A percentile compares a stretch with the other conserved stretches of the same genome.
Evolutionary conservation across 192 early-diverging fungal species (phyloP).

Genomic region (Martensiomyces pterosporus): DNA sequence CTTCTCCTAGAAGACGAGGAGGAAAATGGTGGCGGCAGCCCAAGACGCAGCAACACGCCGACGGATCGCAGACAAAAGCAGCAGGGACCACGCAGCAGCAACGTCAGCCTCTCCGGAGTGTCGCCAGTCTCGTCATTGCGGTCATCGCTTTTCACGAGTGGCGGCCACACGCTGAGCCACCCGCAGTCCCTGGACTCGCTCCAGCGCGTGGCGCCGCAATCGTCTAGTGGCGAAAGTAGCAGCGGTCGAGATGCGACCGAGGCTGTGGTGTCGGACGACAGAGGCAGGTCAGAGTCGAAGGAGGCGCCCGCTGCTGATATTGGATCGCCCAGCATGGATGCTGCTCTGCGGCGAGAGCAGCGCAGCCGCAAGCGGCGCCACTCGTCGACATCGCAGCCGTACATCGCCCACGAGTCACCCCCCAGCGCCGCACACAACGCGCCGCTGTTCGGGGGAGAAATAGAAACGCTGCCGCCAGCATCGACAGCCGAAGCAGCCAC

Average conservation of each 20-base stretch:
- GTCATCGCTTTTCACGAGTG: slow-evolving; percentile 22
- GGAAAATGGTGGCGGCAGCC: slow-evolving; percentile 1
- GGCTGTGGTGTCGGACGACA: background rate
- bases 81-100: background rate
- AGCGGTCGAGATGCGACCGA: too few species aligned
- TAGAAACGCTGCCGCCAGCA: background rate
- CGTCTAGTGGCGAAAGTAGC: background rate
- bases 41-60: slow-evolving; percentile 7
- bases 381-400: too few species aligned
- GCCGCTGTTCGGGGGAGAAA: too few species aligned
- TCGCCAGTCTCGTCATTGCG: slow-evolving; percentile 49
- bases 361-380: slow-evolving; percentile 33
- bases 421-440: too few species aligned
- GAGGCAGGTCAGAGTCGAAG: background rate
- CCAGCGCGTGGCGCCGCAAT: background rate
- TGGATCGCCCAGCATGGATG: slow-evolving; percentile 20
- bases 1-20: slow-evolving; percentile 23
- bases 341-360: slow-evolving; percentile 6
- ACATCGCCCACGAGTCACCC: too few species aligned
- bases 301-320: background rate
- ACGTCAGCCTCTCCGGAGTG: slow-evolving; percentile 16
- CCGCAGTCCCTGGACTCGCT: background rate
- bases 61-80: background rate
- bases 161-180: background rate
- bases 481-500: background rate